Conservation (phyloP, 2,329 filamentous ascomycete species). For the Ilyonectria destructans region DNA sequence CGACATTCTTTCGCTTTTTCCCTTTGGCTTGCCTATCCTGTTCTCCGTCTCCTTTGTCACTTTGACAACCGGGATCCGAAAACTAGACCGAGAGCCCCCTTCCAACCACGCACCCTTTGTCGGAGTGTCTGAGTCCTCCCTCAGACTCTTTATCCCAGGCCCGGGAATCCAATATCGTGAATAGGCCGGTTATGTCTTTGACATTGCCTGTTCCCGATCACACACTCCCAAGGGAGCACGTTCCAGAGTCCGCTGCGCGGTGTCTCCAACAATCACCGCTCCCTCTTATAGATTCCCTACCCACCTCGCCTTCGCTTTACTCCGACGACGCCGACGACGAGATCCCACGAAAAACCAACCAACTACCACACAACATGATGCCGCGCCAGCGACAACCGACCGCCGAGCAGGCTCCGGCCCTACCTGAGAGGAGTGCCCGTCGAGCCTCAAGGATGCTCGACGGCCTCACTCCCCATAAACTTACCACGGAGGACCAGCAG, state of each 20-base stretch:
- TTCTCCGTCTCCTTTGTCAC: conserved; percentile 16
- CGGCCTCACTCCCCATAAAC: conserved; percentile 52
- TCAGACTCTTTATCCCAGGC: conserved; percentile 19
- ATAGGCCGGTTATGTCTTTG: conserved; percentile 44
- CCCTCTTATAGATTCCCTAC: conserved; percentile 48
- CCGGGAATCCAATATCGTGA: conserved; percentile 32
- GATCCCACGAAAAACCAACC: conserved; percentile 33
- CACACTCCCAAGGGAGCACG: conserved; percentile 40
- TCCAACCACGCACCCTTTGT: conserved; percentile 20
- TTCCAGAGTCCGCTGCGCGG: conserved; percentile 35
- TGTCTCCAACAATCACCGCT: conserved; percentile 36
- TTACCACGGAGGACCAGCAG: conserved; percentile 50
- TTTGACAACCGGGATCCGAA: conserved; percentile 3
- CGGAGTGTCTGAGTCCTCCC: conserved; percentile 26
- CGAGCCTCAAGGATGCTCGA: conserved; percentile 62
- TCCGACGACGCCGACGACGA: conserved; percentile 46
- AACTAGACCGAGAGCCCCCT: conserved; percentile 8
- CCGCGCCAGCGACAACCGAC: conserved; percentile 45
- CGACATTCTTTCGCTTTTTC: conserved; percentile 3
- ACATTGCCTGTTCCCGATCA: conserved; percentile 44
- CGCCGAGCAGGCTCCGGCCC: conserved; percentile 57
- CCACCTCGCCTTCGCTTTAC: conserved; percentile 47
- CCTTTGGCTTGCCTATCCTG: neutral
- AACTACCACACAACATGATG: conserved; percentile 48
- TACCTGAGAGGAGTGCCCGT: conserved; percentile 67